Conservation (phyloP, 768 basidiomycete genomes). For the Hericium erinaceus region DNA sequence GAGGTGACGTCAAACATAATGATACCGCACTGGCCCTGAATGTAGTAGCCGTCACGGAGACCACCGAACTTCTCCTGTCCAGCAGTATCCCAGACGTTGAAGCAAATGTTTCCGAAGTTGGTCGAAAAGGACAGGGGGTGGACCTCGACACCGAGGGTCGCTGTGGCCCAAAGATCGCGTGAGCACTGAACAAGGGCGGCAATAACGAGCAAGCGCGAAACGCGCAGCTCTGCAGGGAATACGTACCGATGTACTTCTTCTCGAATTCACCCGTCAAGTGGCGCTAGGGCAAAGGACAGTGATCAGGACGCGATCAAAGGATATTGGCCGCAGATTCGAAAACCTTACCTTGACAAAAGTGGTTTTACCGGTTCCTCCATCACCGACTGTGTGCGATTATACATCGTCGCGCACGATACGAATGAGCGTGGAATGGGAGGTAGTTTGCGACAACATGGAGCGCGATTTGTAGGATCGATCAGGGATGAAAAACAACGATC, state of each 20-base stretch:
- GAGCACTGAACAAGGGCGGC: not conserved
- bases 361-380: conserved; percentile 96
- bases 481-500: conserved; percentile 28
- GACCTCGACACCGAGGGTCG: conserved; percentile 98
- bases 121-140: conserved; percentile 94
- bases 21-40: conserved; percentile 98
- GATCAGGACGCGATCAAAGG: conserved; percentile 54
- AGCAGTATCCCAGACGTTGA: conserved; percentile 99
- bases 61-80: conserved; percentile 99
- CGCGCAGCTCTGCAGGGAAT: not conserved
- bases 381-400: conserved; percentile 56
- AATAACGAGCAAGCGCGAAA: not conserved
- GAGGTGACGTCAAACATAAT: conserved; percentile 99
- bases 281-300: conserved; percentile 43
- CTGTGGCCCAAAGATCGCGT: conserved; percentile 32
- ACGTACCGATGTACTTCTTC: conserved; percentile 97
- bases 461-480: conserved; percentile 40
- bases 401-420: conserved; percentile 12
- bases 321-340: not conserved
- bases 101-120: conserved; percentile 98
- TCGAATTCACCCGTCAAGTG: conserved; percentile 99
- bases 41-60: conserved; percentile 93
- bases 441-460: conserved; percentile 9
- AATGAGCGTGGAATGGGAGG: conserved; percentile 12
- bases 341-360: conserved; percentile 88